Conservation (phyloP, 495 filamentous ascomycete species). For the Aspergillus avenaceus region DNA sequence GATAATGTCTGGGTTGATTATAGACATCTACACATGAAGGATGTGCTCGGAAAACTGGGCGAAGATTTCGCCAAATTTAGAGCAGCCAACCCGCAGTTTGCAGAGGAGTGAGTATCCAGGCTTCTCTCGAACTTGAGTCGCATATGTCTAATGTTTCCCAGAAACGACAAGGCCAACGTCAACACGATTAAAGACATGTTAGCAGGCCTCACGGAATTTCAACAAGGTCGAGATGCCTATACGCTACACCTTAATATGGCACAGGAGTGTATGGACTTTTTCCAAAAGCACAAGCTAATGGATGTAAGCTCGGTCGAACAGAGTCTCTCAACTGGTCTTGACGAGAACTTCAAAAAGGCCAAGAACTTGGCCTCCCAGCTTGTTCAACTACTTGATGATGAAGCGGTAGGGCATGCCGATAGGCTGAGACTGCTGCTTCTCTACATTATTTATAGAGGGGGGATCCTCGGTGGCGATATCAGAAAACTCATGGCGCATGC, state of each 20-base stretch:
- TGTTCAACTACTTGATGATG: conserved; percentile 82
- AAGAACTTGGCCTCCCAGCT: conserved; percentile 84
- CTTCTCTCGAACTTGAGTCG: too few species aligned
- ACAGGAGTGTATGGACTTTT: conserved; percentile 93
- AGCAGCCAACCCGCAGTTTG: conserved; percentile 89
- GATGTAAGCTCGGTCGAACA: conserved; percentile 86
- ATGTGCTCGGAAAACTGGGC: conserved; percentile 90
- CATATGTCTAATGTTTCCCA: too few species aligned
- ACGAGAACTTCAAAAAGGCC: conserved; percentile 87
- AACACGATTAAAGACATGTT: conserved; percentile 97
- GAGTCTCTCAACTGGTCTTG: conserved; percentile 83
- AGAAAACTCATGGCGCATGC: conserved; percentile 82
- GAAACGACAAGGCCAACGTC: conserved; percentile 62
- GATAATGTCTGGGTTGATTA: conserved; percentile 93
- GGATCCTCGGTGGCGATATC: conserved; percentile 82
- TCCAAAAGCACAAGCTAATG: conserved; percentile 75
- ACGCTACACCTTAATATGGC: conserved; percentile 95
- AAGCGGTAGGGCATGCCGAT: conserved; percentile 61
- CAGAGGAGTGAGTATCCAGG: conserved; percentile 57
- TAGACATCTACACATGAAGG: conserved; percentile 94
- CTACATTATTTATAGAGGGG: conserved; percentile 83
- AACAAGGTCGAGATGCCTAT: conserved; percentile 91
- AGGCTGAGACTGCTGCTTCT: conserved; percentile 79
- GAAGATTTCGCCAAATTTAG: conserved; percentile 89
- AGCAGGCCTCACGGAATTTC: conserved; percentile 88